Conservation (phyloP, 129 eudicot genomes). For the Saposhnikovia divaricata region DNA sequence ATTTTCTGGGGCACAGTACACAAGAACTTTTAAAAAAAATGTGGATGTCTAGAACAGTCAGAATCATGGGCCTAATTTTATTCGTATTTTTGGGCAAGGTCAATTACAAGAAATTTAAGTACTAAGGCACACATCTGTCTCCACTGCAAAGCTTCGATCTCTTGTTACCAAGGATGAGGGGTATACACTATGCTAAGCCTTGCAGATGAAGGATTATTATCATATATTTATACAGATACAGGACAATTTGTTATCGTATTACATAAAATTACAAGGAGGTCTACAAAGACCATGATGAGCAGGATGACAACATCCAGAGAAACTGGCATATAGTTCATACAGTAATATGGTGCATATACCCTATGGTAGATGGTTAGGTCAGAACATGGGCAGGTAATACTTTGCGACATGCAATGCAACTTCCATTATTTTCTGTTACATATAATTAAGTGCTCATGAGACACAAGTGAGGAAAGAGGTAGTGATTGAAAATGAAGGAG, state of each 20-base stretch:
- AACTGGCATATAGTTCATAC: not conserved
- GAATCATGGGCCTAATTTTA: not conserved
- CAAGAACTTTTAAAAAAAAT: not conserved
- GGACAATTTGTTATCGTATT: not conserved
- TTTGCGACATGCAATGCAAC: not conserved
- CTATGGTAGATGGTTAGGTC: not conserved
- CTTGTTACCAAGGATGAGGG: not conserved
- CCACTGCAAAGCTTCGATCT: not conserved
- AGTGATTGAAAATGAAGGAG: not conserved
- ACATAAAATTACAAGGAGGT: not conserved
- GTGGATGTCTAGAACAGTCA: not conserved
- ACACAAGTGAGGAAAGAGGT: not conserved
- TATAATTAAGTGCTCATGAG: not conserved
- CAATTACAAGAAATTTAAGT: not conserved
- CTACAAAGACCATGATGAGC: not conserved
- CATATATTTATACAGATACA: not conserved
- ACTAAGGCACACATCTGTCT: not conserved
- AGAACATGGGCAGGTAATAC: not conserved
- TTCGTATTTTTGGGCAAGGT: not conserved
- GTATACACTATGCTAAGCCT: not conserved
- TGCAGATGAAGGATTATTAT: not conserved
- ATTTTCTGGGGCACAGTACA: conserved; percentile 53
- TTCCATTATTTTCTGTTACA: too few species aligned
- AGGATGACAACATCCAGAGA: not conserved
- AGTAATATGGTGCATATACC: not conserved